These are phyloP conservation scores for Onygenales sp. DNA, from an alignment of 2,329 filamentous ascomycete genomes.

Conservation along the genomic window DNA sequence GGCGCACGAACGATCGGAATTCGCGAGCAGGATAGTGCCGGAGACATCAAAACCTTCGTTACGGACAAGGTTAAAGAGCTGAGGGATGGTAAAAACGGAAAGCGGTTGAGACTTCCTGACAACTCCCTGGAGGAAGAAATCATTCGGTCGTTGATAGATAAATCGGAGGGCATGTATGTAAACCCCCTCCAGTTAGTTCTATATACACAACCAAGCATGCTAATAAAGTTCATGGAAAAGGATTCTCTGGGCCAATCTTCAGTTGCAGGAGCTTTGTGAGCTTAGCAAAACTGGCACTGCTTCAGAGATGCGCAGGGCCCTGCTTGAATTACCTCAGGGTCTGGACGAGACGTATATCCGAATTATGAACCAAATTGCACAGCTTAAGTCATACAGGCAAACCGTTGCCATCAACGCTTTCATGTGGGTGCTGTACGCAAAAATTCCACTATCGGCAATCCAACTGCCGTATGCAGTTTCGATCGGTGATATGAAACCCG, in stretches of 20 bases:
- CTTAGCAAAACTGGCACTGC: background rate
- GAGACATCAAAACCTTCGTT: conserved; percentile 1
- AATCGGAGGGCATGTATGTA: background rate
- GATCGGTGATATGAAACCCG: no score
- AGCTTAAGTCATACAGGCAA: background rate
- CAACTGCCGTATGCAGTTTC: background rate
- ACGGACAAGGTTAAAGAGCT: background rate
- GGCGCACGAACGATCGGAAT: background rate
- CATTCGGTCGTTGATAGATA: background rate
- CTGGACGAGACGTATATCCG: background rate
- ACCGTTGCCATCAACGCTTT: background rate
- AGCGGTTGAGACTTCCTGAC: background rate
- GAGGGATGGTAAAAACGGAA: background rate
- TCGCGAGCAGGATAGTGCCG: background rate
- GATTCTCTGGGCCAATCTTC: conserved; percentile 1
- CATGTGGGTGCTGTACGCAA: background rate
- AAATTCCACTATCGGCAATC: background rate
- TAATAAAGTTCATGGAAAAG: background rate
- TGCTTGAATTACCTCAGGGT: background rate
- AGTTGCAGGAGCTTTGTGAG: background rate
- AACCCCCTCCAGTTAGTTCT: background rate
- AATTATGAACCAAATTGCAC: background rate
- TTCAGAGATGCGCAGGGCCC: background rate
- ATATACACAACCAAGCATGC: background rate
- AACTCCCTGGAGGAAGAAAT: background rate